Base-by-base conservation (phyloP, 2,329 filamentous ascomycete species). In the Sporothrix inflata region DNA sequence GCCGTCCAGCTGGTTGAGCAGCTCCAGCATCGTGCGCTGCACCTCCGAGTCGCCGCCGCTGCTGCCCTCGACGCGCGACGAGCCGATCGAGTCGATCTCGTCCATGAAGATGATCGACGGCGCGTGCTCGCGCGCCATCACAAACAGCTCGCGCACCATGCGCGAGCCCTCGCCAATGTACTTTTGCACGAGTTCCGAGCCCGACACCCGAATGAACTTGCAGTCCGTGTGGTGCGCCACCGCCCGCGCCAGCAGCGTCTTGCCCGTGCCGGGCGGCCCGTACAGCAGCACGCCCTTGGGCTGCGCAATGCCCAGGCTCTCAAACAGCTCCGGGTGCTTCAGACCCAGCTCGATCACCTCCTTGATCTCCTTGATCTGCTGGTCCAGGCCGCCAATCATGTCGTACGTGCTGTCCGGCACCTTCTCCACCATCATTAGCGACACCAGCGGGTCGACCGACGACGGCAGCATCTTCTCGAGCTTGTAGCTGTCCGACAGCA, bases 101-200 rank as follows among this genome's bases (percentile, higher is more conserved):
- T 99, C 96, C 96, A 99, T 99, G 87, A 99, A 99, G 83, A 99
- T 99, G 84, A 99, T 99, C 76, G 93, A 97, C 27, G 96, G 96
- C 0, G 96, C 96, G 78, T 99, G 96, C 81, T 99, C 96, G 83
- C 96, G 89, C 38, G 96, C 96, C 96, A 99, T 99, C 81, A 99
- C 93, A 87, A 99, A 99, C 69, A 99, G 88, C 84, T 99, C 96
- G 79, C 96, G 93, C 75, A 99, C 96, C 96, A 99, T 99, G 78
- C 96, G 91, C 78, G 92, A 96, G 79, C 96, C 96, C 82, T 99
- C 96, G 80, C 96, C 96, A 78, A 99, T 99, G 84, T 99, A 99
- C 85, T 99, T 99, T 81, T 99, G 96, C 76, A 99, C 96, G 79
- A 99, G 84, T 82, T 99, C 96, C 34, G 94, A 97, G 74, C 96